phyloP scores from a whole-genome alignment of 495 filamentous ascomycete genomes.

The Annulohypoxylon nitens region DNA sequence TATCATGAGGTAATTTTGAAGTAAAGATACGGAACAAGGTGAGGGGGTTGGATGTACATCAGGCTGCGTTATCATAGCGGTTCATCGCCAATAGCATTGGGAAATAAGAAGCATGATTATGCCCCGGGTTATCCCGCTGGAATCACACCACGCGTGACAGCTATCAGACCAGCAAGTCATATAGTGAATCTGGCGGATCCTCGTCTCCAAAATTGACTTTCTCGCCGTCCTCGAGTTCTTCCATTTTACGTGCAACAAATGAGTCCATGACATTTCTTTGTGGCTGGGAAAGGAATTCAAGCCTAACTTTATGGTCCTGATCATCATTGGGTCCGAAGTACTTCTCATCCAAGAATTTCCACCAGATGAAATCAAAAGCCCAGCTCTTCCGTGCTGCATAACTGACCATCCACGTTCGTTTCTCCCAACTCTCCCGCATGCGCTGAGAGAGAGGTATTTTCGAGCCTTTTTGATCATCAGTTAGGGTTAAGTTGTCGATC shows the following conservation, averaged over 20 bases:
- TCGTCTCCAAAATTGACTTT: neutral
- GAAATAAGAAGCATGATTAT: neutral
- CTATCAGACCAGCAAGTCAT: neutral
- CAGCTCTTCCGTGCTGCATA: slow-evolving; percentile 51
- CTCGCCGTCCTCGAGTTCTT: neutral
- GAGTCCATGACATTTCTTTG: slow-evolving; percentile 1
- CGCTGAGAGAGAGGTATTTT: neutral
- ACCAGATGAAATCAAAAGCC: slow-evolving; percentile 51
- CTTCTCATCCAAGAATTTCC: slow-evolving; percentile 43
- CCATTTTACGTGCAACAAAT: neutral
- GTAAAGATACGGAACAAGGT: neutral
- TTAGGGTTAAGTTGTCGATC: neutral
- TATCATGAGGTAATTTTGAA: neutral
- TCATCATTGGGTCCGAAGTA: slow-evolving; percentile 45
- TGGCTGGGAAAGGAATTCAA: neutral
- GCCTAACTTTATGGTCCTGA: neutral
- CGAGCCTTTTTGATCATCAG: neutral
- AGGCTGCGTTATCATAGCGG: neutral
- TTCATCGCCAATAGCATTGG: neutral
- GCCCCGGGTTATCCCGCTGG: neutral
- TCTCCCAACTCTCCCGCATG: slow-evolving; percentile 50
- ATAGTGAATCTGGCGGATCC: neutral
- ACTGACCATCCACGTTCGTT: slow-evolving; percentile 49
- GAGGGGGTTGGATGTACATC: neutral
- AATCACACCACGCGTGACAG: neutral